Evolutionary conservation across 768 basidiomycete genomes (phyloP).

Genomic region (Filobasidium floriforme): DNA sequence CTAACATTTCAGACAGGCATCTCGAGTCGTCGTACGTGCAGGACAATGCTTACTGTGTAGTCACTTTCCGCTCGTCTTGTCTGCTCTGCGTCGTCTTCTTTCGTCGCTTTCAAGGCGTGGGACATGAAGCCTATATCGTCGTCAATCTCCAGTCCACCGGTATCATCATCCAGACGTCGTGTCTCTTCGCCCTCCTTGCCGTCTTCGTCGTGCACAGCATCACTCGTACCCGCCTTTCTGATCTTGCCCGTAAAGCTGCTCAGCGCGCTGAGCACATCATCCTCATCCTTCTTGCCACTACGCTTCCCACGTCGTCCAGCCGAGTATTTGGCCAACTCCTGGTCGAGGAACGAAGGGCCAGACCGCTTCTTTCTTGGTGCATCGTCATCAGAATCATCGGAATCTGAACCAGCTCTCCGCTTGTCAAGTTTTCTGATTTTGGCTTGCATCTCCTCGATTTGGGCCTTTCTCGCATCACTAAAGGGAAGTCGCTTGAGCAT

Average conservation of each 20-base stretch:
- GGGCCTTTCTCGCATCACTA: constrained; percentile 54
- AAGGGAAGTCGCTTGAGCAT: neutral
- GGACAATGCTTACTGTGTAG: constrained; percentile 35
- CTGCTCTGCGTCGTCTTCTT: constrained; percentile 37
- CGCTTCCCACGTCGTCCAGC: constrained; percentile 55
- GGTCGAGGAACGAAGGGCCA: constrained; percentile 62
- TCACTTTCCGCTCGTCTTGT: constrained; percentile 43
- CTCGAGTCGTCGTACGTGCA: neutral
- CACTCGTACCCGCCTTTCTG: constrained; percentile 22
- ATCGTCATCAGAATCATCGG: constrained; percentile 57
- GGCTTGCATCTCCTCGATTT: constrained; percentile 60
- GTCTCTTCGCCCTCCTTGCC: constrained; percentile 19
- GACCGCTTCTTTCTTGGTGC: constrained; percentile 46
- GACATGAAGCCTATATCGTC: constrained; percentile 45
- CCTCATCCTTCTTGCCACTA: constrained; percentile 52
- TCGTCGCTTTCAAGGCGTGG: constrained; percentile 37
- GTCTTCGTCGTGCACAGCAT: constrained; percentile 21
- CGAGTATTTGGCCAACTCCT: constrained; percentile 74
- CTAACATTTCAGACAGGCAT: neutral
- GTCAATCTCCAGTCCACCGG: constrained; percentile 37
- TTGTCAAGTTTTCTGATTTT: constrained; percentile 72
- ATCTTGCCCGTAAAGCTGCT: constrained; percentile 32
- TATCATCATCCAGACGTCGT: constrained; percentile 18
- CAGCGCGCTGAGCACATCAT: constrained; percentile 41
- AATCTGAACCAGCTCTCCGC: constrained; percentile 49